Percentiles rank a stretch among this genome's conserved stretches.
These are phyloP conservation scores for Pichia pseudocactophila DNA, from an alignment of 805 yeast genomes.

Conservation along the genomic window DNA sequence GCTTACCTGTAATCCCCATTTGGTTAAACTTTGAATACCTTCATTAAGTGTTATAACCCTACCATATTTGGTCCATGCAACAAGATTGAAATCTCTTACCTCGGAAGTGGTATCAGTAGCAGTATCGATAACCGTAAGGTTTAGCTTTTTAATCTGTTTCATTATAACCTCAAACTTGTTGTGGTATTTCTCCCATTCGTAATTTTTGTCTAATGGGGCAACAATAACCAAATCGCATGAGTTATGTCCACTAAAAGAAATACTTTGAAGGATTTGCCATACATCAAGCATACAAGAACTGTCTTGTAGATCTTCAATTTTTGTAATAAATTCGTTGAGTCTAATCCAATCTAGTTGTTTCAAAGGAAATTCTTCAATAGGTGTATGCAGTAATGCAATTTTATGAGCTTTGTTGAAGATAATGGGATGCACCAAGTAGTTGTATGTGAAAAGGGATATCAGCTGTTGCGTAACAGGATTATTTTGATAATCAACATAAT, in stretches of 20 bases:
- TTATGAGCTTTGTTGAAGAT: slow-evolving; percentile 5
- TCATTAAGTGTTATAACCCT: not conserved
- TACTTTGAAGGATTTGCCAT: not conserved
- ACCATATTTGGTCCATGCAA: not conserved
- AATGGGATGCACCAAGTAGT: slow-evolving; percentile 5
- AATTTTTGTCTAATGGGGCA: not conserved
- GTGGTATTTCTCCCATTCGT: not conserved
- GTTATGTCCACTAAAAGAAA: not conserved
- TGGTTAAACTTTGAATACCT: slow-evolving; percentile 3
- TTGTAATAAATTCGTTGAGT: not conserved
- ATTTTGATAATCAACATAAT: slow-evolving; percentile 1
- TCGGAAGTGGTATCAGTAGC: not conserved
- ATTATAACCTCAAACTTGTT: not conserved
- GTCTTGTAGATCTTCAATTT: not conserved
- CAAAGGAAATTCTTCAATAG: not conserved
- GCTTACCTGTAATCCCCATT: slow-evolving; percentile 1
- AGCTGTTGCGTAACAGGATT: not conserved
- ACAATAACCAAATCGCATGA: slow-evolving; percentile 1
- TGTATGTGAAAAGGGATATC: slow-evolving; percentile 5
- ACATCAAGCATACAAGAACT: not conserved
- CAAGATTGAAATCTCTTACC: not conserved
- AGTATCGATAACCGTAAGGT: not conserved
- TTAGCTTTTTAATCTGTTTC: not conserved
- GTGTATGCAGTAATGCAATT: slow-evolving; percentile 1
- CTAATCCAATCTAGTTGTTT: slow-evolving; percentile 1